Percentiles rank a stretch among this genome's conserved stretches.
Evolutionary conservation across 805 yeast species (phyloP).

Genomic region (Kazachstania taianensis): DNA sequence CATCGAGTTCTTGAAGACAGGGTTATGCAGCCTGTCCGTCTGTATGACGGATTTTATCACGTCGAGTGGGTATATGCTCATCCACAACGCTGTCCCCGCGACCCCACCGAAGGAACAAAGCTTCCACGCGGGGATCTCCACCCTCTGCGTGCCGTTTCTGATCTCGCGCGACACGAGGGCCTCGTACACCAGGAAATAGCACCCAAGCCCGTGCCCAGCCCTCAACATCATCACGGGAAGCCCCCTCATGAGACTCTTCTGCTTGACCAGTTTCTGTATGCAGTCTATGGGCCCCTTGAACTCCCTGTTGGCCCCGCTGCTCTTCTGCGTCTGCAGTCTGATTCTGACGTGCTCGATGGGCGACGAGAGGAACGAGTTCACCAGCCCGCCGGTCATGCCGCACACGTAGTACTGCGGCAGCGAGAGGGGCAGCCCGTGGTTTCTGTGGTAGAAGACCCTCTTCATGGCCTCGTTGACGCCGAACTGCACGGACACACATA

Average conservation of each 20-base stretch:
- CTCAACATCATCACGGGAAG: slow-evolving; percentile 71
- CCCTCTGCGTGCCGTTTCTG: slow-evolving; percentile 38
- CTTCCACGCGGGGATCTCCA: slow-evolving; percentile 80
- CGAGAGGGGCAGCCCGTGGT: slow-evolving; percentile 31
- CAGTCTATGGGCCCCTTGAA: slow-evolving; percentile 46
- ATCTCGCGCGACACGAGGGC: slow-evolving; percentile 56
- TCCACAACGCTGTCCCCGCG: slow-evolving; percentile 87
- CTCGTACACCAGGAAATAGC: slow-evolving; percentile 84
- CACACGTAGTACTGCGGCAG: slow-evolving; percentile 63
- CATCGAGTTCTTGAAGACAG: slow-evolving; percentile 49
- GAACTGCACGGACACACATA: slow-evolving; percentile 92
- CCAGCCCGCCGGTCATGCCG: slow-evolving; percentile 88
- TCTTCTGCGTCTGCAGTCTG: slow-evolving; percentile 71
- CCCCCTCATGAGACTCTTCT: slow-evolving; percentile 68
- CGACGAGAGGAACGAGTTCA: slow-evolving; percentile 79
- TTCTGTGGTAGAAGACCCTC: slow-evolving; percentile 41
- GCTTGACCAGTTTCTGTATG: slow-evolving; percentile 39
- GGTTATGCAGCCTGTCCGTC: slow-evolving; percentile 51
- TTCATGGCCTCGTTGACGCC: slow-evolving; percentile 94
- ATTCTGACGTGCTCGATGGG: slow-evolving; percentile 96
- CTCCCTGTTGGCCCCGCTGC: slow-evolving; percentile 35
- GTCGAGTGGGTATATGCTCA: slow-evolving; percentile 76
- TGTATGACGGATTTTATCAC: slow-evolving; percentile 86
- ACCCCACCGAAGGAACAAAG: slow-evolving; percentile 81
- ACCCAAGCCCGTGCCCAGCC: slow-evolving; percentile 82